A percentile compares a stretch with the other conserved stretches of the same genome.
Evolutionary conservation across 208 protist species (phyloP).

Genomic region (Acanthamoeba castellanii): DNA sequence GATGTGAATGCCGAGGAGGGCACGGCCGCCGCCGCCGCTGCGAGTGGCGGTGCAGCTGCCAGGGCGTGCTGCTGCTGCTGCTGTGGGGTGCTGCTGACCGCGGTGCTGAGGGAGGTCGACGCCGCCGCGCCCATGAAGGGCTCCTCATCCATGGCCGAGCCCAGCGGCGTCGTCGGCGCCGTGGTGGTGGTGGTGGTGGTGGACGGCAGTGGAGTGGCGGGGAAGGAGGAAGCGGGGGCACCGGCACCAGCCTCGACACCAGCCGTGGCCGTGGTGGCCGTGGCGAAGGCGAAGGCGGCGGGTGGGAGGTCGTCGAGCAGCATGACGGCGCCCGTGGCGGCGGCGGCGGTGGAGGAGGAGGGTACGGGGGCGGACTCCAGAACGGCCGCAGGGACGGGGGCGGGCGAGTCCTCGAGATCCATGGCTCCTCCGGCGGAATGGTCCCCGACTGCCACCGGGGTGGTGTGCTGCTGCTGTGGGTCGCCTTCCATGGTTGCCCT

Average conservation of each 20-base stretch:
- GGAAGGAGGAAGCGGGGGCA: too few relatives aligned
- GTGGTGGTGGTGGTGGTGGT: too few relatives aligned
- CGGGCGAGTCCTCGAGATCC: neutral
- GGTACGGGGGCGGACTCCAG: neutral
- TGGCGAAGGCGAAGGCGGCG: too few relatives aligned
- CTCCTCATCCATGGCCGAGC: neutral
- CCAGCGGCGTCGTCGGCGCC: too few relatives aligned
- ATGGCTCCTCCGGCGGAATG: neutral
- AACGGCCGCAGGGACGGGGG: neutral
- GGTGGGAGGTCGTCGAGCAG: too few relatives aligned
- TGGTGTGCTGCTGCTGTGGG: neutral
- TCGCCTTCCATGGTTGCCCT: neutral
- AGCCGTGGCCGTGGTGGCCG: too few relatives aligned
- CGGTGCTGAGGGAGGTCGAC: too few relatives aligned
- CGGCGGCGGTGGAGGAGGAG: too few relatives aligned
- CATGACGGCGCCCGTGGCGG: too few relatives aligned
- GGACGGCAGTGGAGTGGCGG: neutral
- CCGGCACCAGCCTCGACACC: too few relatives aligned
- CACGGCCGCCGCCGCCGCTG: neutral
- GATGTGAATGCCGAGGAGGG: neutral
- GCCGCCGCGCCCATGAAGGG: neutral
- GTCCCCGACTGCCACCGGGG: too few relatives aligned
- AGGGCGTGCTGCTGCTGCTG: neutral
- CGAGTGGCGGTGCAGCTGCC: neutral
- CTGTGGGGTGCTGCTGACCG: neutral